These are phyloP conservation scores for Colletotrichum tropicicola DNA, from an alignment of 2,329 filamentous ascomycete genomes.

Conservation along the genomic window DNA sequence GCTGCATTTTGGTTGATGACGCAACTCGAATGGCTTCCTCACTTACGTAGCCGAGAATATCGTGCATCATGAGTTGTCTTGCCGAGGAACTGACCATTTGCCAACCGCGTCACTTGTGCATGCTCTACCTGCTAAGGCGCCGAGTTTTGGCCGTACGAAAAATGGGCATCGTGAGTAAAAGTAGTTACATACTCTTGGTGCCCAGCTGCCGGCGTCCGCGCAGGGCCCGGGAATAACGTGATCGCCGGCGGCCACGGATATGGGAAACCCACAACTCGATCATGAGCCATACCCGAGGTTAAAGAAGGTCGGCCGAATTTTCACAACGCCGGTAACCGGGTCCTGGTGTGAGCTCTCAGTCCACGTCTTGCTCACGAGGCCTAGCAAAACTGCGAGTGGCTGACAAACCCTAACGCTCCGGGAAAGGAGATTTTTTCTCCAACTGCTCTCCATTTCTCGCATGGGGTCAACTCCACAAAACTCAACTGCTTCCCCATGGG, in stretches of 20 bases:
- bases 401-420: background rate
- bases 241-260: background rate
- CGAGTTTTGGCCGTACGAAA: too few relatives aligned
- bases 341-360: background rate
- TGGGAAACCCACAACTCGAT: background rate
- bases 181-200: too few relatives aligned
- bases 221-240: background rate
- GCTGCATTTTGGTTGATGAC: too few relatives aligned
- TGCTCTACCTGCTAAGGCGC: too few relatives aligned
- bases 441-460: background rate
- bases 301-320: background rate
- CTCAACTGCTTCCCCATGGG: conserved; percentile 16
- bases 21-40: too few relatives aligned
- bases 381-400: too few relatives aligned
- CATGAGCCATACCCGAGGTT: background rate
- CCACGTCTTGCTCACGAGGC: background rate
- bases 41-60: too few relatives aligned
- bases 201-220: too few relatives aligned
- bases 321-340: background rate
- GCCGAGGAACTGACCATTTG: too few relatives aligned
- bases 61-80: too few relatives aligned
- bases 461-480: conserved; percentile 13
- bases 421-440: background rate
- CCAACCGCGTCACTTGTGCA: too few relatives aligned
- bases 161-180: too few relatives aligned